Conservation (phyloP, 768 basidiomycete genomes). For the Candolleomyces aberdarensis region DNA sequence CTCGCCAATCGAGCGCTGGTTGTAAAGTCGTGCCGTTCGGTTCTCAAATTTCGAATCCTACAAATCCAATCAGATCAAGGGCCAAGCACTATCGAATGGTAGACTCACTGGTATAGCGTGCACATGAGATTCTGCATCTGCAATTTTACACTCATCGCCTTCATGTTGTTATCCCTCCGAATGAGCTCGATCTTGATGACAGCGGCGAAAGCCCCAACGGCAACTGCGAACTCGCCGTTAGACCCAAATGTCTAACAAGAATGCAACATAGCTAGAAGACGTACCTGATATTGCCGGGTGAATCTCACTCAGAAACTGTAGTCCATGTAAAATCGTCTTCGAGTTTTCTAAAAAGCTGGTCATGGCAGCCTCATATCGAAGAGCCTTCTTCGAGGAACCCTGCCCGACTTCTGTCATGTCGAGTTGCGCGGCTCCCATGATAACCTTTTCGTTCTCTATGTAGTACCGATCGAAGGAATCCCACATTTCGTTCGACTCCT, state of each 20-base stretch:
- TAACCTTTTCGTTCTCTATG: not conserved
- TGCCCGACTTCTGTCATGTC: not conserved
- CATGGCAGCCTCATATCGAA: not conserved
- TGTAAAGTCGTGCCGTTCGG: slow-evolving; percentile 26
- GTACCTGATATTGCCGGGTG: slow-evolving; percentile 1
- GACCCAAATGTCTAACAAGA: no score
- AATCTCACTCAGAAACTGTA: not conserved
- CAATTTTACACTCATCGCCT: slow-evolving; percentile 39
- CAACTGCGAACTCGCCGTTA: slow-evolving; percentile 24
- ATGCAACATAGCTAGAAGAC: not conserved
- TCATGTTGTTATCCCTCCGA: slow-evolving; percentile 48
- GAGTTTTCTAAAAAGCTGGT: not conserved
- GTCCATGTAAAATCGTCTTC: not conserved
- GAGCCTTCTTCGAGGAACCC: not conserved
- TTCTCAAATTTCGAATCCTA: slow-evolving; percentile 28
- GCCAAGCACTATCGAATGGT: not conserved
- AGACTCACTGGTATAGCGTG: slow-evolving; percentile 39
- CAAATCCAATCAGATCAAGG: not conserved
- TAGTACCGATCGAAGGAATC: not conserved
- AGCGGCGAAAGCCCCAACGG: slow-evolving; percentile 45
- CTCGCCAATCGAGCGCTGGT: slow-evolving; percentile 24
- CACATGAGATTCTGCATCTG: slow-evolving; percentile 51
- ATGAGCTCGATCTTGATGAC: slow-evolving; percentile 47
- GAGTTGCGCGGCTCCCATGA: not conserved
- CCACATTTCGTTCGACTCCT: not conserved